These are phyloP conservation scores for Collybia nuda DNA, from an alignment of 768 basidiomycete genomes.

Conservation along the genomic window DNA sequence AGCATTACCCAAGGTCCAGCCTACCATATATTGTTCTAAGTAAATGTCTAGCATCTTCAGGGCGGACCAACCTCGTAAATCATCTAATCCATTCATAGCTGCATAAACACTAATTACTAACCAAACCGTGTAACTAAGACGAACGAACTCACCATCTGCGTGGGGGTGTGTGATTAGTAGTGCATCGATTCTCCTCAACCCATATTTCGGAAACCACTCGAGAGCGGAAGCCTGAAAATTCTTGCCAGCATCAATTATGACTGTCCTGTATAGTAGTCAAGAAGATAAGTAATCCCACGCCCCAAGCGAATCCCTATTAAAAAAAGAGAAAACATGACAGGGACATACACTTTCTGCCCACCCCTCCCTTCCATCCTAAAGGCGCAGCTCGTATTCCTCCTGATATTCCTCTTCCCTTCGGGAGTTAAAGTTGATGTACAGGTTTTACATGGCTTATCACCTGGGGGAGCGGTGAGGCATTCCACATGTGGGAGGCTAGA, in stretches of 20 bases:
- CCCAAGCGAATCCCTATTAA: not conserved
- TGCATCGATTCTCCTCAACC: conserved; percentile 54
- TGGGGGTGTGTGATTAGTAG: conserved; percentile 87
- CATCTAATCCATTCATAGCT: conserved; percentile 91
- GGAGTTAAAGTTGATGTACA: conserved; percentile 67
- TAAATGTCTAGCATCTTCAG: too few species aligned
- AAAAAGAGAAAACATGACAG: conserved; percentile 1
- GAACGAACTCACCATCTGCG: conserved; percentile 56
- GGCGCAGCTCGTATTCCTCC: conserved; percentile 81
- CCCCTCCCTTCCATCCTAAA: conserved; percentile 47
- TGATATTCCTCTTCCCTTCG: conserved; percentile 78
- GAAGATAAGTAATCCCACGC: conserved; percentile 5
- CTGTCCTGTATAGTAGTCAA: conserved; percentile 45
- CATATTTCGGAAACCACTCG: conserved; percentile 65
- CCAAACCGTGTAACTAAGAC: not conserved
- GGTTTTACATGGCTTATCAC: conserved; percentile 50
- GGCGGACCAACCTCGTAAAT: conserved; percentile 83
- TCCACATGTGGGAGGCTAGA: conserved; percentile 65
- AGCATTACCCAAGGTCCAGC: conserved; percentile 66
- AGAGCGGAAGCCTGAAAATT: conserved; percentile 62
- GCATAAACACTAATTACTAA: conserved; percentile 4
- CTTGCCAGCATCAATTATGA: conserved; percentile 86
- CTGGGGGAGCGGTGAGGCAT: conserved; percentile 73
- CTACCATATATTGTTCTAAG: conserved; percentile 32
- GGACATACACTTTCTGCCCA: conserved; percentile 51